These are phyloP conservation scores for Eucalyptus cloeziana DNA, from an alignment of 345 rosid genomes.

Conservation along the genomic window DNA sequence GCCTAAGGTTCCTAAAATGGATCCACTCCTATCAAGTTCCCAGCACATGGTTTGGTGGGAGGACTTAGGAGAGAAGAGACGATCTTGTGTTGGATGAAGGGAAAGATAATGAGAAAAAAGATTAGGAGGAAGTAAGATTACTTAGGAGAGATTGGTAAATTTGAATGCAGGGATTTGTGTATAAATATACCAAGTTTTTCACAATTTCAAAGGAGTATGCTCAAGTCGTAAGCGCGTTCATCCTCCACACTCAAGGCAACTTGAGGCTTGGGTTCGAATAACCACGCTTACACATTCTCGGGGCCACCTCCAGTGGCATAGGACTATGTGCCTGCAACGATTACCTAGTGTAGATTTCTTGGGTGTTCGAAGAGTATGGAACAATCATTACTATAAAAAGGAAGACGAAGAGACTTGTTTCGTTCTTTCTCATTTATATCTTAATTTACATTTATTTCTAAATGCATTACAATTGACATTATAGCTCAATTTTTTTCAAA, in stretches of 20 bases:
- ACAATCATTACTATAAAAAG: background rate
- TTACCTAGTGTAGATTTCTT: background rate
- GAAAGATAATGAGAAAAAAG: background rate
- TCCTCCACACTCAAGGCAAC: background rate
- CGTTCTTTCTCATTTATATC: background rate
- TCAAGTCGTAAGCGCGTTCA: background rate
- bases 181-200: background rate
- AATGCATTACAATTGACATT: background rate
- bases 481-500: background rate
- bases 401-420: background rate
- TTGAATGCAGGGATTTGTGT: background rate
- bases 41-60: background rate
- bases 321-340: fast-evolving
- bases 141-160: background rate
- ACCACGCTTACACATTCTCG: background rate
- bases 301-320: background rate
- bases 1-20: background rate
- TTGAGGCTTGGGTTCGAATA: background rate
- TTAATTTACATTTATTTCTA: background rate
- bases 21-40: background rate
- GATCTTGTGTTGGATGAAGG: background rate
- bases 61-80: background rate
- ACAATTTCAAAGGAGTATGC: background rate
- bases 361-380: background rate
- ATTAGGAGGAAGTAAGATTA: background rate